Base-by-base conservation (phyloP, 208 protist genomes). In the Trypanosoma mega region DNA sequence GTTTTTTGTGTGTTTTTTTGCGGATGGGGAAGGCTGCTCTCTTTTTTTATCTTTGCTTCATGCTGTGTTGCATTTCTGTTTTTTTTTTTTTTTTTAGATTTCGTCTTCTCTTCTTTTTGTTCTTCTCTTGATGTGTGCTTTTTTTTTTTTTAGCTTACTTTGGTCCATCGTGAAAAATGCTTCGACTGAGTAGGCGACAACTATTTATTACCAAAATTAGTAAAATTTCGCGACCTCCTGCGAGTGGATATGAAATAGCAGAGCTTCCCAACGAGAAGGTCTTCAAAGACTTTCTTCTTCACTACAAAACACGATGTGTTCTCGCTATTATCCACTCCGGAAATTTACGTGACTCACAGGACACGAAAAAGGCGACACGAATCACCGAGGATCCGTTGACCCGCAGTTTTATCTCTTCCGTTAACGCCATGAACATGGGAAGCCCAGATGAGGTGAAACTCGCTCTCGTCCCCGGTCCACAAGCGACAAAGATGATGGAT, bases 201-300 rank as follows among this genome's bases (percentile, higher is more conserved):
- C 61, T 62, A 24, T 94, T 90, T 56, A 69, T 94, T n/a, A 74
- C 50, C 0, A 85, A 80, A 30, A 71, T 94, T 33, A 74, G 74
- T 36, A 82, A 84, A 41, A 77, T 91, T 12, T 71, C 76, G 20
- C 75, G 83, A 44, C 83, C 87, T 6, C 87, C 87, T 6, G 74
- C 72, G 6, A 69, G 72, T 1, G 87, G 87, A n/a, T 94, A 94
- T 61, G 87, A 94, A 56, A 83, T 94, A 39, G 78, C 84, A 0
- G 83, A 94, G 52, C 56, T 94, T 39, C 87, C 87, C 11, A 90
- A 90, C 49, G 87, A 94, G 46, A 82, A 76, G 23, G 68, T 91
- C 8, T 76, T 94, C 3, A 54, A 56, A 6, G 82, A 91, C 34
- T 94, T 81, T 64, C 61, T 91, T 43, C 69, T 78, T 31, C 67